Evolutionary conservation across 164 flowering plant species (phyloP).

Genomic region (Kingdonia uniflora): DNA sequence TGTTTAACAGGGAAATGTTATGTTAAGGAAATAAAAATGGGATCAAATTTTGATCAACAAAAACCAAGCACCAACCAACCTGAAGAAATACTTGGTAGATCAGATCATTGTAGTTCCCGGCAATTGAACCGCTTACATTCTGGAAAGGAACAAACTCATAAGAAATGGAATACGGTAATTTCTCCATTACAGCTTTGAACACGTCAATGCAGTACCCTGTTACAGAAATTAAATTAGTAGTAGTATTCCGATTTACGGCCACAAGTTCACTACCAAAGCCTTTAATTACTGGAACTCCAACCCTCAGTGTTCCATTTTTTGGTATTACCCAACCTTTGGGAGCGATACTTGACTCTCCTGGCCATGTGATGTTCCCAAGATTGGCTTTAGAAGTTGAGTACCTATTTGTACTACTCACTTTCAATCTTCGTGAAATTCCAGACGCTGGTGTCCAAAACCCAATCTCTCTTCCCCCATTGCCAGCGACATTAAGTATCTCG

Average conservation of each 20-base stretch:
- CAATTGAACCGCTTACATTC: background rate
- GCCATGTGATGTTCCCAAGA: slow-evolving; percentile 1
- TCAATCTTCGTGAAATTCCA: slow-evolving; percentile 14
- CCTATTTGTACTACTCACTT: background rate
- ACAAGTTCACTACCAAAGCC: slow-evolving; percentile 6
- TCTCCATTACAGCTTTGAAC: slow-evolving; percentile 3
- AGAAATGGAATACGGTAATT: slow-evolving; percentile 5
- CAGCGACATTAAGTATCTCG: slow-evolving; percentile 25
- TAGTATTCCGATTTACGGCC: background rate
- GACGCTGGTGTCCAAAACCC: slow-evolving; percentile 22
- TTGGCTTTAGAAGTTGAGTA: background rate
- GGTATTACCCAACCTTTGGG: slow-evolving; percentile 7
- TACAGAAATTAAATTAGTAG: background rate
- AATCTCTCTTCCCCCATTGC: slow-evolving; percentile 16
- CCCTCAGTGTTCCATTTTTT: background rate
- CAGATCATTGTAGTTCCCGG: slow-evolving; percentile 4
- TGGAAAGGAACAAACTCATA: slow-evolving; percentile 3
- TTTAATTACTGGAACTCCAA: slow-evolving; percentile 8
- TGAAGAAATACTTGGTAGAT: background rate
- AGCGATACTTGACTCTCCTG: slow-evolving; percentile 3
- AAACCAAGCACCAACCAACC: background rate
- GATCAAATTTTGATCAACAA: background rate
- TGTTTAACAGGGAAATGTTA: background rate
- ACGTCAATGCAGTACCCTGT: slow-evolving; percentile 9
- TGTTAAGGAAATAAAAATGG: background rate